Evolutionary conservation across 78 protist genomes (phyloP), one percentile per base, ranked within the genome.

Genomic region (Bodo saltans): DNA sequence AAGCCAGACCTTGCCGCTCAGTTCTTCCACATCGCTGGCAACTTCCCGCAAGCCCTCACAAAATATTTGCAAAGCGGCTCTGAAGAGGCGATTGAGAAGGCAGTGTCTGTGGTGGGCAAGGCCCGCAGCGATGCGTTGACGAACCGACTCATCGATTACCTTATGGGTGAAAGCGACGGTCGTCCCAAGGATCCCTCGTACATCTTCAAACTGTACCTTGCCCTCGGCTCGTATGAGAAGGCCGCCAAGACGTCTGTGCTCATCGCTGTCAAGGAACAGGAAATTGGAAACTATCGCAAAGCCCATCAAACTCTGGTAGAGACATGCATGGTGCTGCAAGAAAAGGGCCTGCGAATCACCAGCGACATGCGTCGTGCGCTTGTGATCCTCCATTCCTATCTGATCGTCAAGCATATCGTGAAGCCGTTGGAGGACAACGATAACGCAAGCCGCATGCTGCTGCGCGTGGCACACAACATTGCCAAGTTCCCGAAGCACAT

Each of bases 111-210:
- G 52, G 91, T 90, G n/a, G 94, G 94, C 30, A 26, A 28, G 3
- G 91, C 91, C 26, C 81, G 85, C n/a, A 35, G 42, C 70, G 92
- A 90, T 27, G 1, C 12, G 60, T 85, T 93, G 33, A 88, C 86
- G 52, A 70, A 72, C 52, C 23, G 0, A 34, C 84, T 93, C 41
- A 37, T 89, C 72, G 93, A 88, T 53, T 87, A 68, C 42, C 85
- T 93, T 30, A 83, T 85, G 88, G 94, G 94, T 38, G 91, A 83
- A 35, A 52, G 83, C n/a, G 94, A 88, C 83, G 90, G 89, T 28
- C 35, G 38, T 25, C 84, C 86, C 47, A 83, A 82, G 88, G 89
- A 92, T 78, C 90, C 89, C 33, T 72, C 75, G 38, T 87, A 88
- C 78, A 87, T 90, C 70, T 88, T 83, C 85, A 2, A 71, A 3